phyloP scores from a whole-genome alignment of 2,329 filamentous ascomycete genomes.

The Venturia nashicola region DNA sequence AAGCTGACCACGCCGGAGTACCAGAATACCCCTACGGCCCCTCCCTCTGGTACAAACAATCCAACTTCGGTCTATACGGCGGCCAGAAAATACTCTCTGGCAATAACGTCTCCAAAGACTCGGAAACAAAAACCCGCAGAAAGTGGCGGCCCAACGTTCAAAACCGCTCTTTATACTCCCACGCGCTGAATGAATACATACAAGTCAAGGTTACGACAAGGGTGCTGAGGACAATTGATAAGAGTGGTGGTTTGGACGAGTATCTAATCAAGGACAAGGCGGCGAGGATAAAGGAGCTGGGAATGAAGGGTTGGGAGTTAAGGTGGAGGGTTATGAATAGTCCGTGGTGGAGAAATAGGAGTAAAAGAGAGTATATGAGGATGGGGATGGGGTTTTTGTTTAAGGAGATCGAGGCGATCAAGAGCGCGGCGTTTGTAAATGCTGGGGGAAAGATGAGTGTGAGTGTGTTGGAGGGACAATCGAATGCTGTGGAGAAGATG shows the following conservation, averaged over 20 bases:
- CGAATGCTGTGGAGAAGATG: not conserved
- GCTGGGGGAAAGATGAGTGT: not conserved
- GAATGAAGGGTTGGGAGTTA: conserved; percentile 79
- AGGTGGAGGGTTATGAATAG: conserved; percentile 86
- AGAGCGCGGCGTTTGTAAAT: not conserved
- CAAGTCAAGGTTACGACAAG: conserved; percentile 57
- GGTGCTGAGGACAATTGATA: conserved; percentile 57
- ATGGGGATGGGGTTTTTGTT: conserved; percentile 19
- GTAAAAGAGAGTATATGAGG: conserved; percentile 46
- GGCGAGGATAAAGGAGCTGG: conserved; percentile 70
- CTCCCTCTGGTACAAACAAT: conserved; percentile 63
- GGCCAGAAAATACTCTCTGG: conserved; percentile 60
- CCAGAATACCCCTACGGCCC: conserved; percentile 60
- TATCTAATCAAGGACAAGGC: conserved; percentile 78
- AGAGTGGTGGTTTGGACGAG: conserved; percentile 78
- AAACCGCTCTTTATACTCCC: conserved; percentile 54
- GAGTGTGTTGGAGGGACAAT: not conserved
- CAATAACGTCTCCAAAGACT: conserved; percentile 59
- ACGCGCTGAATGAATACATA: conserved; percentile 48
- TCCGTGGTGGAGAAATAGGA: conserved; percentile 52
- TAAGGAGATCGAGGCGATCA: conserved; percentile 4
- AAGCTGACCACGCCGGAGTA: conserved; percentile 12
- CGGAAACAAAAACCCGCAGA: conserved; percentile 58
- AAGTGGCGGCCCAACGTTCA: conserved; percentile 64
- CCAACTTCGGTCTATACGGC: conserved; percentile 64